Evolutionary conservation across 768 basidiomycete genomes (phyloP), one percentile per base, ranked within the genome.

Genomic region (Fomitopsis pulvina): DNA sequence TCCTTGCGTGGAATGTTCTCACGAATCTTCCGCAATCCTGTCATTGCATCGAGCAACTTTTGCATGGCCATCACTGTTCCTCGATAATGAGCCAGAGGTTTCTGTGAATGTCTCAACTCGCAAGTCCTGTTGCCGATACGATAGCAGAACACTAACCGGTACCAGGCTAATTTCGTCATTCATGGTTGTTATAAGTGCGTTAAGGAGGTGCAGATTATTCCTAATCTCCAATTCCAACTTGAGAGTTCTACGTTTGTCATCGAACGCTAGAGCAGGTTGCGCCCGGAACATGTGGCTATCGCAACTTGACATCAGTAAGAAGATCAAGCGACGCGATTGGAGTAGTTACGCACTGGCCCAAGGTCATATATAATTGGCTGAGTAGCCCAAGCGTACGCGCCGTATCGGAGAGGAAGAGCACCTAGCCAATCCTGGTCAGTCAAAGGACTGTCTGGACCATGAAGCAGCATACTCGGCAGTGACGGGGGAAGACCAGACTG

Each of bases 1-100:
- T 76, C 68, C 53, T 68, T 70, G 12, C 69, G 63, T 12, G 75
- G 73, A 20, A 77, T 74, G 45, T 73, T 68, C 56, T 75, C 71
- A 30, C 73, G 60, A 45, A 76, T 68, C 58, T 72, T 73, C n/a
- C 76, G 64, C 4, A 77, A 57, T 27, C 73, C 73, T 2, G 68
- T 73, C 57, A 75, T 61, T 20, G 71, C 56, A 51, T 77, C 73
- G 14, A 75, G 64, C 21, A 71, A 57, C 45, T 63, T 66, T 45
- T 75, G 75, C 34, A 77, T 59, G 20, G 63, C 60, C 4, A 48
- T 51, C 24, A 73, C 63, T 5, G 69, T 59, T 32, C 68, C 60
- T 27, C 69, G 65, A 51, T 77, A 78, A 43, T 69, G 67, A 24
- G 60, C 61, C 57, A 76, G 66, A n/a, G 75, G 74, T 69, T 76